Conservation (phyloP, 129 eudicot genomes). For the Tanacetum coccineum region DNA sequence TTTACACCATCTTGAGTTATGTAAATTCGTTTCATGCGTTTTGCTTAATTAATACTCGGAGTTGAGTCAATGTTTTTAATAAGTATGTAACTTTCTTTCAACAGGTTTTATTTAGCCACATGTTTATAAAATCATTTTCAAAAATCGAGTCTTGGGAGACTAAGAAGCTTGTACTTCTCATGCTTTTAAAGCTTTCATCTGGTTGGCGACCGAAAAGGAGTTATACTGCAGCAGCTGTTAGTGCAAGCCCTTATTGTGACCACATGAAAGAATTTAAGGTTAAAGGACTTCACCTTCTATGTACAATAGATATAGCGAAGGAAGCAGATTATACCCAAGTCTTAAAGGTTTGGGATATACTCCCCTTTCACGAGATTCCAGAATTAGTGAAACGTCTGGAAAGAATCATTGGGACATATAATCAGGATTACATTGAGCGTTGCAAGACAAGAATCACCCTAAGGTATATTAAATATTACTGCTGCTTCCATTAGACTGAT, state of each 20-base stretch:
- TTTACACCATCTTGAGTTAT: too few relatives aligned
- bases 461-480: not conserved
- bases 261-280: slow-evolving; percentile 55
- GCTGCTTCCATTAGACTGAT: not conserved
- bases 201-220: slow-evolving; percentile 67
- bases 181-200: slow-evolving; percentile 47
- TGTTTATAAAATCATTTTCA: slow-evolving; percentile 49
- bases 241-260: slow-evolving; percentile 21
- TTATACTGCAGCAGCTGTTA: slow-evolving; percentile 28
- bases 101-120: slow-evolving; percentile 64
- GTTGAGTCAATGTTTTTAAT: too few relatives aligned
- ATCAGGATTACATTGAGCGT: not conserved
- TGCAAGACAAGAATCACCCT: not conserved
- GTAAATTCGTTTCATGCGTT: too few relatives aligned
- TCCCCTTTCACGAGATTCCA: slow-evolving; percentile 43
- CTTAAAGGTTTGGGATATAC: slow-evolving; percentile 74
- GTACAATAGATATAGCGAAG: slow-evolving; percentile 50
- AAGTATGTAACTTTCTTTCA: not conserved
- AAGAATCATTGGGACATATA: not conserved
- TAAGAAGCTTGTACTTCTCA: slow-evolving; percentile 40
- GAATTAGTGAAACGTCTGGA: slow-evolving; percentile 10
- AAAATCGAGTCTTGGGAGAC: slow-evolving; percentile 35
- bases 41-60: too few relatives aligned
- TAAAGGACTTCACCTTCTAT: slow-evolving; percentile 40
- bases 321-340: slow-evolving; percentile 47